Evolutionary conservation across 163 green algal genomes (phyloP).

Genomic region (Coccomyxa subellipsoidea): DNA sequence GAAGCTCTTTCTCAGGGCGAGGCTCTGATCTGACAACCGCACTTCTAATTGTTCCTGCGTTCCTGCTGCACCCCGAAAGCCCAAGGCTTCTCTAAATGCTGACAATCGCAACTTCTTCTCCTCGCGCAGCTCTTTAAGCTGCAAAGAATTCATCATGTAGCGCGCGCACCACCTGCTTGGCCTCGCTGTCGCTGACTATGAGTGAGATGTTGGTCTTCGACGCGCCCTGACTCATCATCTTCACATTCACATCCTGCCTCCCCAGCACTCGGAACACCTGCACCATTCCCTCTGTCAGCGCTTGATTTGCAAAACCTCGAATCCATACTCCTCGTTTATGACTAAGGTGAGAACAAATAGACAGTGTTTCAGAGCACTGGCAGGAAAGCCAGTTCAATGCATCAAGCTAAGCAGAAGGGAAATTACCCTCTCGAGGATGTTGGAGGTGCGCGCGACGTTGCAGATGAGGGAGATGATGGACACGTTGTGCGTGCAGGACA

Average conservation of each 20-base stretch:
- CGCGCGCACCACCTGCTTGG: slow-evolving; percentile 49
- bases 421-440: slow-evolving; percentile 81
- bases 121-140: background rate
- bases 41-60: too few species aligned
- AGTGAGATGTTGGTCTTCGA: slow-evolving; percentile 95
- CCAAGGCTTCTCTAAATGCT: too few species aligned
- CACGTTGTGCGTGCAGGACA: slow-evolving; percentile 61
- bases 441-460: slow-evolving; percentile 84
- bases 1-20: background rate
- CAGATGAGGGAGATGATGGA: slow-evolving; percentile 96
- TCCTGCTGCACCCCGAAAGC: too few species aligned
- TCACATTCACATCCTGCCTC: slow-evolving; percentile 74
- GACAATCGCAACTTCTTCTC: too few species aligned
- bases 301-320: too few species aligned
- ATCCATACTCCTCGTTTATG: too few species aligned
- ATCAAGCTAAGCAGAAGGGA: too few species aligned
- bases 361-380: too few species aligned
- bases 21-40: background rate
- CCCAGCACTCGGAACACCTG: slow-evolving; percentile 72
- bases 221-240: slow-evolving; percentile 90
- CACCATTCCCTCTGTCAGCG: too few species aligned
- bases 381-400: too few species aligned
- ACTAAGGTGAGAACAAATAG: too few species aligned
- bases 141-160: slow-evolving; percentile 88
- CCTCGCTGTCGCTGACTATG: slow-evolving; percentile 75